Evolutionary conservation across 768 basidiomycete species (phyloP).

Genomic region (Mycena epipterygia): DNA sequence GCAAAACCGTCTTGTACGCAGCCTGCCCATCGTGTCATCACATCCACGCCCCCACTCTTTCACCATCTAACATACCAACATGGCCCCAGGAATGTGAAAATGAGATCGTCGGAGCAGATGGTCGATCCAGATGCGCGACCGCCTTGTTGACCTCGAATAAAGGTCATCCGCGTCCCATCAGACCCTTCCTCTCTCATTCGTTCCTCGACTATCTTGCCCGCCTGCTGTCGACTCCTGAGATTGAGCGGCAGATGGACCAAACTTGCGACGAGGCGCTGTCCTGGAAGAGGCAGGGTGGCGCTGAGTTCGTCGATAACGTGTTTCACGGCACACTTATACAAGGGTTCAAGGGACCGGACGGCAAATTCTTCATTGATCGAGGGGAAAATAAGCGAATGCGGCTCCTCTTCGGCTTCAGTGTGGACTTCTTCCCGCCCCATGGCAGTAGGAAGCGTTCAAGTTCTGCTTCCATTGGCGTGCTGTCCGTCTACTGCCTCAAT

Average conservation of each 20-base stretch:
- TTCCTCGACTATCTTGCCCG: conserved; percentile 41
- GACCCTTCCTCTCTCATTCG: conserved; percentile 26
- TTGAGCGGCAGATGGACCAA: conserved; percentile 21
- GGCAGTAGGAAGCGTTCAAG: conserved; percentile 32
- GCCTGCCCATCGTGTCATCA: conserved; percentile 31
- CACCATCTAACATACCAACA: not conserved
- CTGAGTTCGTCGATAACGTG: not conserved
- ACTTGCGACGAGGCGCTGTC: conserved; percentile 17
- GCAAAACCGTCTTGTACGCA: conserved; percentile 21
- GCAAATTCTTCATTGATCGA: conserved; percentile 32
- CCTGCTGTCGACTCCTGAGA: conserved; percentile 27
- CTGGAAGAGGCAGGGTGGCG: not conserved
- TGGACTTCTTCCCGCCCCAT: conserved; percentile 47
- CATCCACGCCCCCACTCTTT: conserved; percentile 15
- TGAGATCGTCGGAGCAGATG: not conserved
- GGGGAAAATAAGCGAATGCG: conserved; percentile 23
- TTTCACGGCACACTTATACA: conserved; percentile 1
- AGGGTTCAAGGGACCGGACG: conserved; percentile 9
- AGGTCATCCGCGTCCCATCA: conserved; percentile 24
- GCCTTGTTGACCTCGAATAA: not conserved
- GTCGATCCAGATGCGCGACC: not conserved
- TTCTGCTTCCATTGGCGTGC: conserved; percentile 39
- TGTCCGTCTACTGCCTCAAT: conserved; percentile 43
- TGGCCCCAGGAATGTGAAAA: conserved; percentile 12
- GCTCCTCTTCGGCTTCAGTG: conserved; percentile 36